These are phyloP conservation scores for Melampsora abietis-canadensis DNA, from an alignment of 1,284 basidiomycete genomes.

Conservation along the genomic window DNA sequence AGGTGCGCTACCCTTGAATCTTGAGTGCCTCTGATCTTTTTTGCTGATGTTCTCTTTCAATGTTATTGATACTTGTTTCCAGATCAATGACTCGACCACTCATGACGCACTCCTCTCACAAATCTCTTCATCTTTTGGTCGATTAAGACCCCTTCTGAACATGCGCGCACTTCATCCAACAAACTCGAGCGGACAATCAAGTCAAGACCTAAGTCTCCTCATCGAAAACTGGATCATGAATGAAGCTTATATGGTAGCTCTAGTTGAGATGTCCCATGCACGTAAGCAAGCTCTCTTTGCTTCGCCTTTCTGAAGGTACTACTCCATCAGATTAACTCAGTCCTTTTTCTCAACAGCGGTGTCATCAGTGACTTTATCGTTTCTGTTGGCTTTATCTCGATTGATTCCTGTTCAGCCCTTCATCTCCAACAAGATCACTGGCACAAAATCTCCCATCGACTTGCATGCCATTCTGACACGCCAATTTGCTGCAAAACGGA, in stretches of 20 bases:
- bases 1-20: constrained; percentile 12
- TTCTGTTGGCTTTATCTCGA: constrained; percentile 26
- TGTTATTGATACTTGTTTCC: constrained; percentile 4
- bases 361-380: constrained; percentile 21
- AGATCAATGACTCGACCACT: constrained; percentile 32
- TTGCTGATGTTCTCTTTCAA: not conserved
- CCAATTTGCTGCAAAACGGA: constrained; percentile 22
- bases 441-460: constrained; percentile 12
- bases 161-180: constrained; percentile 4
- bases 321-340: not conserved
- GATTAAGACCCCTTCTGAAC: constrained; percentile 30
- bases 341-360: constrained; percentile 7
- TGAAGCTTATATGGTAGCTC: constrained; percentile 33
- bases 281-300: constrained; percentile 4
- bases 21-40: not conserved
- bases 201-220: constrained; percentile 16
- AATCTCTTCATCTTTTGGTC: constrained; percentile 21
- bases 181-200: not conserved
- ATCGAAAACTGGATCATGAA: constrained; percentile 26
- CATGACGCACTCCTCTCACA: constrained; percentile 19
- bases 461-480: constrained; percentile 35
- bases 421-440: constrained; percentile 17
- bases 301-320: not conserved
- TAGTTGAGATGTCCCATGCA: constrained; percentile 23
- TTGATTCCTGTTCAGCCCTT: constrained; percentile 36